These are phyloP conservation scores for Laguncularia racemosa DNA, from an alignment of 345 rosid species.

Conservation along the genomic window DNA sequence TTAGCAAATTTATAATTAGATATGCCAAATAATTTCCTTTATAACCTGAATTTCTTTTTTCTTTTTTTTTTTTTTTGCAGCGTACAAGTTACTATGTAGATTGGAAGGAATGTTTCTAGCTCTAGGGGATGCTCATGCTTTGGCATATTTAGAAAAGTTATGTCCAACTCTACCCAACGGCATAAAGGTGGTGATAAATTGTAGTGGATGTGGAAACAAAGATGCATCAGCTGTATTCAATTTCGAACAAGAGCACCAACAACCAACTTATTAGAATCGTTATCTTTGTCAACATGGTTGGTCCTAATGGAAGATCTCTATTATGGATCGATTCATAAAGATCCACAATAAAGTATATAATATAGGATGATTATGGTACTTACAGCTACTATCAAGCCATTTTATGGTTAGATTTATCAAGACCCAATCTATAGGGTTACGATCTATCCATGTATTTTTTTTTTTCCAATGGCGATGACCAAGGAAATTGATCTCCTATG, in stretches of 20 bases:
- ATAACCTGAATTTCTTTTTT: too few species aligned
- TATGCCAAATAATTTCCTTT: neutral
- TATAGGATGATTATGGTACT: neutral
- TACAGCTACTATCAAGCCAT: too few species aligned
- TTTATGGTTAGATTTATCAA: too few species aligned
- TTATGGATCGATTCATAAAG: neutral
- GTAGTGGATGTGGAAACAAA: slow-evolving; percentile 78
- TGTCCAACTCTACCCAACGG: slow-evolving; percentile 48
- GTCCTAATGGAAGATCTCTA: too few species aligned
- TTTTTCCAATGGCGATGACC: too few species aligned
- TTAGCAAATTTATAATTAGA: neutral
- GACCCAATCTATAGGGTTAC: too few species aligned
- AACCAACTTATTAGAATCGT: too few species aligned
- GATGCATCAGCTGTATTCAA: slow-evolving; percentile 32
- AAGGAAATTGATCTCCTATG: too few species aligned
- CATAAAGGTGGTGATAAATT: slow-evolving; percentile 53
- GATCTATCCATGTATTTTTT: too few species aligned
- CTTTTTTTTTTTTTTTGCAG: slow-evolving; percentile 31
- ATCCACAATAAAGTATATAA: neutral
- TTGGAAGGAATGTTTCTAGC: slow-evolving; percentile 82
- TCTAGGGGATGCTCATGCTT: slow-evolving; percentile 68
- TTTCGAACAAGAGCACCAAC: neutral
- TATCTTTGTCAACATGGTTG: too few species aligned
- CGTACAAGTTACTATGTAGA: slow-evolving; percentile 38
- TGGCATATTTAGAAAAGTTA: slow-evolving; percentile 64